These are phyloP conservation scores for Pseudocercospora macadamiae DNA, from an alignment of 2,329 filamentous ascomycete genomes.

Conservation along the genomic window DNA sequence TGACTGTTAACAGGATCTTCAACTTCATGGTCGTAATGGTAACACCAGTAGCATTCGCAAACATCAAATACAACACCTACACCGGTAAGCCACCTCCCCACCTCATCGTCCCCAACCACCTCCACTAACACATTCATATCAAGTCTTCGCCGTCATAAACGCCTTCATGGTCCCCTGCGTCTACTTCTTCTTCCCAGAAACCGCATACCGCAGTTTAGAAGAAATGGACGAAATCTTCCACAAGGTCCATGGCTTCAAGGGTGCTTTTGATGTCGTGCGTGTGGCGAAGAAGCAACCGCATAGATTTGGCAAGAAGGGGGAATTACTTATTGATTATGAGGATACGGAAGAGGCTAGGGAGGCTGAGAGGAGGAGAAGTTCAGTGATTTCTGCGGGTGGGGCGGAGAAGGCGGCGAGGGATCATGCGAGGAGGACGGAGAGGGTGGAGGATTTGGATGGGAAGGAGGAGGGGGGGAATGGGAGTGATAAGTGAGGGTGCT, in stretches of 20 bases:
- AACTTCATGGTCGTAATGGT: conserved; percentile 55
- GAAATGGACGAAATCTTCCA: conserved; percentile 64
- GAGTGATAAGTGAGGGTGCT: neutral
- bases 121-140: no score
- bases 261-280: conserved; percentile 59
- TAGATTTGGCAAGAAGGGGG: conserved; percentile 61
- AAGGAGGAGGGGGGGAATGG: conserved; percentile 2
- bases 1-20: no score
- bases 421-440: conserved; percentile 3
- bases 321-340: conserved; percentile 58
- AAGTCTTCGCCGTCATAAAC: conserved; percentile 69
- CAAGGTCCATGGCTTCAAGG: conserved; percentile 44
- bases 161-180: conserved; percentile 58
- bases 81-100: conserved; percentile 44
- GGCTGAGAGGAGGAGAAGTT: conserved; percentile 30
- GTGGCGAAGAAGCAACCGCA: conserved; percentile 56
- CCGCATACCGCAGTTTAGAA: conserved; percentile 64
- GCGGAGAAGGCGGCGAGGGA: neutral
- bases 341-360: conserved; percentile 38
- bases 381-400: conserved; percentile 19
- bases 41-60: conserved; percentile 60
- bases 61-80: conserved; percentile 64
- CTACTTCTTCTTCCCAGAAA: conserved; percentile 51
- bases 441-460: conserved; percentile 15
- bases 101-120: no score